Conservation (phyloP, 805 yeast genomes). For the Pichia membranifaciens region DNA sequence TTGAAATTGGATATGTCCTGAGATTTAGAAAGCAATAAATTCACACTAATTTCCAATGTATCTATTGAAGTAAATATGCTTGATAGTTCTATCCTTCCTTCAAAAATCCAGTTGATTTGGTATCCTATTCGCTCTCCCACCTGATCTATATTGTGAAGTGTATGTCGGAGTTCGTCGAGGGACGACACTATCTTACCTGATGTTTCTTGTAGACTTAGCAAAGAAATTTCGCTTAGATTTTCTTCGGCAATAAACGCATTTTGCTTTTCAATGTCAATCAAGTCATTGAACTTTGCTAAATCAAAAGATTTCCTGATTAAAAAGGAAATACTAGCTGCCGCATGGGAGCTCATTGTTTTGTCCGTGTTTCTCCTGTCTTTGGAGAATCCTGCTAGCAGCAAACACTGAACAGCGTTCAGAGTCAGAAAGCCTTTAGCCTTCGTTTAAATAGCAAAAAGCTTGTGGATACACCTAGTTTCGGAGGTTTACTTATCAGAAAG, state of each 20-base stretch:
- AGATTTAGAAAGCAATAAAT: slow-evolving; percentile 31
- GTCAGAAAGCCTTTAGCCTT: not conserved
- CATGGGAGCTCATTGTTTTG: slow-evolving; percentile 56
- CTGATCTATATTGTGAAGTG: slow-evolving; percentile 1
- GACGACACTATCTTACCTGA: not conserved
- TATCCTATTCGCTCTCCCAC: not conserved
- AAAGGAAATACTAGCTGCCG: slow-evolving; percentile 1
- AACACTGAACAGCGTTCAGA: not conserved
- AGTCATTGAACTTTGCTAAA: not conserved
- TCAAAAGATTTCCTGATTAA: slow-evolving; percentile 6
- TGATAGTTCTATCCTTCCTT: slow-evolving; percentile 30
- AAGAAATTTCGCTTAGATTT: not conserved
- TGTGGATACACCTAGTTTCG: not conserved
- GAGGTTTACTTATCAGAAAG: slow-evolving; percentile 85
- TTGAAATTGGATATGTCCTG: slow-evolving; percentile 18
- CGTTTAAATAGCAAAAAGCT: not conserved
- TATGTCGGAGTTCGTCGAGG: slow-evolving; percentile 1
- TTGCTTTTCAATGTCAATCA: not conserved
- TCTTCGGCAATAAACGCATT: not conserved
- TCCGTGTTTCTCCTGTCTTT: slow-evolving; percentile 22
- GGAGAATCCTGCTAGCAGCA: not conserved
- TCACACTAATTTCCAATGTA: slow-evolving; percentile 31
- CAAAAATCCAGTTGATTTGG: slow-evolving; percentile 27
- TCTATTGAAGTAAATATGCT: slow-evolving; percentile 29
- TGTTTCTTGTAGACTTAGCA: not conserved